A percentile compares a stretch with the other conserved stretches of the same genome.
phyloP scores from a whole-genome alignment of 352 stramenopile genomes.

The Phytophthora pinifolia region DNA sequence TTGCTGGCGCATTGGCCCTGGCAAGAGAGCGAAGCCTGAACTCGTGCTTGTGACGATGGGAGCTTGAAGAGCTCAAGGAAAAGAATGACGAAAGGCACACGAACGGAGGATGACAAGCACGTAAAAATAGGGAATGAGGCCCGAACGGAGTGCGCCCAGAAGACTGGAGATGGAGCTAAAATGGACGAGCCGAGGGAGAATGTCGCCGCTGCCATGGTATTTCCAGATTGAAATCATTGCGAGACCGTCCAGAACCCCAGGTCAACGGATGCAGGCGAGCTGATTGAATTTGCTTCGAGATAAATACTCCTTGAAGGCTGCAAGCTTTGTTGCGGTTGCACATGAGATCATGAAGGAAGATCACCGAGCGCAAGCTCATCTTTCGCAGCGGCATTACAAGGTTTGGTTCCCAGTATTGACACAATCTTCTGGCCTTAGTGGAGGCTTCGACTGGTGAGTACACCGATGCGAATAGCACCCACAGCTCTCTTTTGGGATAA shows the following conservation, averaged over 20 bases:
- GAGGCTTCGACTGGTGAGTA: too few species aligned
- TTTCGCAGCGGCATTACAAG: neutral
- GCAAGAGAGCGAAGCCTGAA: neutral
- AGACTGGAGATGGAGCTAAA: conserved; percentile 4
- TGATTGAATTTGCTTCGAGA: conserved; percentile 1
- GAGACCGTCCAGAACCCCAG: too few species aligned
- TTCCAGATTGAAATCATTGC: too few species aligned
- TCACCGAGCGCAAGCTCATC: neutral
- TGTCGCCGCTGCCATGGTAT: too few species aligned
- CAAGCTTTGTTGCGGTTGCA: conserved; percentile 14
- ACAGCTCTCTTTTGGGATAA: too few species aligned
- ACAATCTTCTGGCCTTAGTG: too few species aligned
- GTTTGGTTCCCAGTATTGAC: conserved; percentile 7
- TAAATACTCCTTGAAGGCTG: conserved; percentile 8
- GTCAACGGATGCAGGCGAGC: too few species aligned
- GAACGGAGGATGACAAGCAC: conserved; percentile 1
- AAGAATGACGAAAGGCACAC: neutral
- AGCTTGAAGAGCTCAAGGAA: conserved; percentile 10
- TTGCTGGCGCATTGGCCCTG: neutral
- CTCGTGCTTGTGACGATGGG: conserved; percentile 6
- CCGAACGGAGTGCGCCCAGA: neutral
- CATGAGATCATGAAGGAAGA: conserved; percentile 11
- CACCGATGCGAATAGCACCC: too few species aligned
- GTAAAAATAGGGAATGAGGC: conserved; percentile 14
- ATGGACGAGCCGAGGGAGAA: neutral